Conservation (phyloP, 163 green algal species). For the Volvox carteri region DNA sequence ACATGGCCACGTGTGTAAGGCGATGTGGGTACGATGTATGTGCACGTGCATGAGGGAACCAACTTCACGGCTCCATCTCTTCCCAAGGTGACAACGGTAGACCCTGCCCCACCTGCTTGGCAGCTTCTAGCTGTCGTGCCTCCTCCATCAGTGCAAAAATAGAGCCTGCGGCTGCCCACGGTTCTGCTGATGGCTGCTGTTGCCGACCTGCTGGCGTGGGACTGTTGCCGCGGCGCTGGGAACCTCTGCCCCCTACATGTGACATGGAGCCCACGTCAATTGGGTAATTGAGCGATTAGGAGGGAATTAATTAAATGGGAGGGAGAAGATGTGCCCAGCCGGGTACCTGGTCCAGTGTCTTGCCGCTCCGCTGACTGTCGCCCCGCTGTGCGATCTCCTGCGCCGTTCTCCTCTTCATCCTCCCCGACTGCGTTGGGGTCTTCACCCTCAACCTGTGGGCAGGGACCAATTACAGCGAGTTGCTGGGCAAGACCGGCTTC, state of each 20-base stretch:
- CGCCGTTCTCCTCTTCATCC: conserved; percentile 28
- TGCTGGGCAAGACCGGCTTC: no score
- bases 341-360: neutral
- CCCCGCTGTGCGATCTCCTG: neutral
- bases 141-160: conserved; percentile 52
- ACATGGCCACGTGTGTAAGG: no score
- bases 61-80: no score
- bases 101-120: conserved; percentile 54
- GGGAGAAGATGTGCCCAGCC: no score
- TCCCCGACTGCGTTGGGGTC: conserved; percentile 49
- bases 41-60: no score
- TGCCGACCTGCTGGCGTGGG: neutral
- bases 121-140: conserved; percentile 21
- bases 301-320: no score
- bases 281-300: no score
- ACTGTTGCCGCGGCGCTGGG: conserved; percentile 3
- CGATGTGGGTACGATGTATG: no score
- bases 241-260: no score
- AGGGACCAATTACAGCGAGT: conserved; percentile 16
- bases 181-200: neutral
- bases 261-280: no score
- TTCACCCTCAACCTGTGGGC: conserved; percentile 57
- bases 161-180: conserved; percentile 7
- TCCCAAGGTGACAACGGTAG: no score
- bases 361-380: neutral